phyloP scores from a whole-genome alignment of 352 stramenopile species.

The Phytophthora kernoviae region DNA sequence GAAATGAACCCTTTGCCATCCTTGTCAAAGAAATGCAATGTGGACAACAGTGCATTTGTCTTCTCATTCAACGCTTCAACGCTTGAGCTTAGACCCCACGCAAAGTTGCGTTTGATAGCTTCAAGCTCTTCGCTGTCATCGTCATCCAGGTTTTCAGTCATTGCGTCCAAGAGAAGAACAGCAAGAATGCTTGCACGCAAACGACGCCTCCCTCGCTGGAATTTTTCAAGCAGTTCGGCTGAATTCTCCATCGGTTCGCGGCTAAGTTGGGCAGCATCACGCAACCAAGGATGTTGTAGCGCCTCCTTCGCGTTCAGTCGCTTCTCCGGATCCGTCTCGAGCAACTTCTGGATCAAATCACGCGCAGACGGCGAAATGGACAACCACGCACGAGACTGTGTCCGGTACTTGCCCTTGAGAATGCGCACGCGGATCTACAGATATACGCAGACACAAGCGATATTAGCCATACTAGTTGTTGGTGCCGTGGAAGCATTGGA shows the following conservation, averaged over 20 bases:
- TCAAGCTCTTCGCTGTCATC: constrained; percentile 37
- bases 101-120: constrained; percentile 49
- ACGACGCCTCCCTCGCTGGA: constrained; percentile 75
- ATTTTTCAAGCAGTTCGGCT: constrained; percentile 75
- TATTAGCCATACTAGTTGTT: not conserved
- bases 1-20: constrained; percentile 86
- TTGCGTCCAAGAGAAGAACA: constrained; percentile 67
- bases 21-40: constrained; percentile 77
- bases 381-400: constrained; percentile 74
- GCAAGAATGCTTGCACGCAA: constrained; percentile 81
- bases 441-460: constrained; percentile 2
- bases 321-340: constrained; percentile 66
- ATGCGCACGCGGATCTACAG: constrained; percentile 78
- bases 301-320: constrained; percentile 72
- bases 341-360: constrained; percentile 76
- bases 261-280: constrained; percentile 58
- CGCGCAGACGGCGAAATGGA: constrained; percentile 63
- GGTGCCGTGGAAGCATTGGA: not conserved
- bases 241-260: constrained; percentile 67
- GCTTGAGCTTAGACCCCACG: constrained; percentile 77
- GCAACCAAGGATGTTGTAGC: constrained; percentile 75
- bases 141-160: constrained; percentile 52
- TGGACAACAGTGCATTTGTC: constrained; percentile 67
- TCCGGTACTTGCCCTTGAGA: constrained; percentile 77
- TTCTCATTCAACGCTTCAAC: constrained; percentile 71